Base-by-base conservation (phyloP, 169 alveolate species). In the Plasmodium reichenowi region DNA sequence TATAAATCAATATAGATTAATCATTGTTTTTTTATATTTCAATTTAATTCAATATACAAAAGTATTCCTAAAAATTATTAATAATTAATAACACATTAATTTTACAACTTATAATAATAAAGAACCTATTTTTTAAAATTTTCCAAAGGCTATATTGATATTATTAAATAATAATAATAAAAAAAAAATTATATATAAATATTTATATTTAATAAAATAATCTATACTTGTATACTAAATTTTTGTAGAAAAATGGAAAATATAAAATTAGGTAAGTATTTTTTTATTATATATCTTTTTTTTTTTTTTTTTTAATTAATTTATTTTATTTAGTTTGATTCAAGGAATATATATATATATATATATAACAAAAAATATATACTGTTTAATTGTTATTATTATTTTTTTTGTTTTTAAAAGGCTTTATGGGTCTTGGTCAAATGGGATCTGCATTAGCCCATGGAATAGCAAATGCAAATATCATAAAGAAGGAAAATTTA, bases 381-480 rank as follows among this genome's bases (percentile, higher is more conserved):
- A 29, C 26, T 60, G 10, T 50, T 66, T 15, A 17, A n/a, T 0
- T 6, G 47, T n/a, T 43, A 2, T 74, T 15, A 10, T 45, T 38
- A 0, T 43, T 29, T 80, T n/a, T 59, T 80, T 54, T 48, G 17
- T 47, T 32, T 56, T 56, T 17, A 56, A 56, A 56, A 56, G 92
- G 92, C 2, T 86, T 86, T 66, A 60, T 86, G 9, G 92, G 92
- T 38, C 52, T 86, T 22, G 92, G 92, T 3, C 54, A 86, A 20
- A 86, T 86, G 92, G 92, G 92, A 48, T 72, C 87, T 62, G 88
- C 92, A 50, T 47, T 86, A 60, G 92, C 92, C 43, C 29, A 86
- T 38, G 88, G 92, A 7, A 72, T 86, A 20, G 72, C 71, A 17
- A 68, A 58, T 13, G 22, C 85, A n/a, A 83, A 68, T 26, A 24